Evolutionary conservation across 1,284 basidiomycete genomes (phyloP), one percentile per base, ranked within the genome.

Genomic region (Neonothopanus nambi): DNA sequence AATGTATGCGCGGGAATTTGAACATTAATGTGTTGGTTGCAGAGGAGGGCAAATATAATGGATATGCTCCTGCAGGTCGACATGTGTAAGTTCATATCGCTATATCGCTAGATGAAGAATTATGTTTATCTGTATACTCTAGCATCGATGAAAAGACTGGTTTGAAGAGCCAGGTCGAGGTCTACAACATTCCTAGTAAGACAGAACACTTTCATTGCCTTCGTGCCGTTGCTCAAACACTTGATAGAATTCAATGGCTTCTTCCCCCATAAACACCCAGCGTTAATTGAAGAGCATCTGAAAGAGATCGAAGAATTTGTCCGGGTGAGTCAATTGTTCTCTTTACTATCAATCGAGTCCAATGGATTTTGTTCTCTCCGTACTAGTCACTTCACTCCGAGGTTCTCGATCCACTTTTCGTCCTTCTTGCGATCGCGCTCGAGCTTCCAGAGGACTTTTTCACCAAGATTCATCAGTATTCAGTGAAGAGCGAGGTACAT

Each of bases 381-480:
- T 9, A 12, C 57, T 9, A 74, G 70, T 65, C 68, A 15, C 67
- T 79, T 3, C 78, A 82, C 65, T 67, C 61, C 15, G 73, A 79
- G 47, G 75, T 82, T 7, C 69, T 82, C 20, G 75, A 79, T 59
- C 78, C 75, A 0, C 70, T 83, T 1, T 73, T 75, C 51, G 65
- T 70, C 33, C 63, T 74, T 58, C 69, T 78, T 39, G 74, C 81
- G 1, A 63, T 78, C 24, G 78, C 79, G 0, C 76, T 84, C 30
- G 81, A 82, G 63, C 75, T 84, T 17, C 78, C 78, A 0, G 76
- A 79, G 57, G 78, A 81, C 56, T 76, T 73, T 63, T 79, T 84
- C 65, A 69, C 69, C 38, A 75, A 78, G 48, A 67, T 80, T 6
- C 80, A 82, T 68, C 67, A 72, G 57, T 84, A 79, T 59, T 66